Conservation (phyloP, 495 filamentous ascomycete species). For the Lasiosphaeris hirsuta region DNA sequence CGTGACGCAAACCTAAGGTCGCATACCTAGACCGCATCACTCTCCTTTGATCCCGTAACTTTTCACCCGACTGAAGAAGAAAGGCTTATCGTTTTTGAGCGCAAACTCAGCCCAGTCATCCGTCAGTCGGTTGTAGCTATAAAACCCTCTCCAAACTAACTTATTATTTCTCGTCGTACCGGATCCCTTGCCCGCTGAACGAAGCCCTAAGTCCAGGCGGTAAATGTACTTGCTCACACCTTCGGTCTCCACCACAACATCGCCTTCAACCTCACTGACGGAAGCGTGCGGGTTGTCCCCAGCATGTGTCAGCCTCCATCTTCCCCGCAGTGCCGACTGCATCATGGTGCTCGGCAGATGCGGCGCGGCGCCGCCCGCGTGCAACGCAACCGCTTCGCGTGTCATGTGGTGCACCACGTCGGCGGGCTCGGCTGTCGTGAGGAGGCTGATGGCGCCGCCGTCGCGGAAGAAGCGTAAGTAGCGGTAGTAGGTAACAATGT, state of each 20-base stretch:
- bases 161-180: slow-evolving; percentile 66
- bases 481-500: slow-evolving; percentile 96
- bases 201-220: slow-evolving; percentile 68
- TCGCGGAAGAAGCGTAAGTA: slow-evolving; percentile 94
- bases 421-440: slow-evolving; percentile 74
- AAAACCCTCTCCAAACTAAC: slow-evolving; percentile 83
- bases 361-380: slow-evolving; percentile 23
- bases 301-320: slow-evolving; percentile 34
- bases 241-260: slow-evolving; percentile 82
- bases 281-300: slow-evolving; percentile 22
- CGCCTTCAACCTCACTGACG: slow-evolving; percentile 51
- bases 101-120: slow-evolving; percentile 89
- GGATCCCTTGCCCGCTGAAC: slow-evolving; percentile 47
- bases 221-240: slow-evolving; percentile 78
- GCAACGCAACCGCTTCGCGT: slow-evolving; percentile 30
- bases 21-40: neutral
- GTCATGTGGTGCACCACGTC: slow-evolving; percentile 78
- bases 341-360: slow-evolving; percentile 36
- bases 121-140: slow-evolving; percentile 84
- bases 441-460: slow-evolving; percentile 72
- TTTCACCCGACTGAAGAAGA: slow-evolving; percentile 81
- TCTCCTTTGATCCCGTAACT: slow-evolving; percentile 55
- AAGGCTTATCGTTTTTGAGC: slow-evolving; percentile 78
- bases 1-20: too few species aligned
- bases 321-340: slow-evolving; percentile 35